Conservation (phyloP, 345 rosid genomes). For the Streptanthus diversifolius region DNA sequence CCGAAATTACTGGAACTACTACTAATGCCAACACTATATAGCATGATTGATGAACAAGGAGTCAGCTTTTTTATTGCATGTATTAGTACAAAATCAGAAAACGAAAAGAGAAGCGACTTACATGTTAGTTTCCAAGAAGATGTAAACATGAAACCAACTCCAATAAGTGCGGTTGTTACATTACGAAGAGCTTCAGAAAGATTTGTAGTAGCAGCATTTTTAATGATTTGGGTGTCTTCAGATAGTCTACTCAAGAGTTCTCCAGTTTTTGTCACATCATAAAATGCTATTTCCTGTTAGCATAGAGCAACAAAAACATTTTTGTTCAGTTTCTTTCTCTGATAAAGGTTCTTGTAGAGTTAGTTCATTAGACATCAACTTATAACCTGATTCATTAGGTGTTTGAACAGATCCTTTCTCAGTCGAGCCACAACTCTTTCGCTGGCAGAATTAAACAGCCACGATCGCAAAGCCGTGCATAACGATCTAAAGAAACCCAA, state of each 20-base stretch:
- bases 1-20: conserved; percentile 73
- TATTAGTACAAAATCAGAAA: background rate
- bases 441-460: conserved; percentile 59
- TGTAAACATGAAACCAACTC: conserved; percentile 62
- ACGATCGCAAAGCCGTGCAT: conserved; percentile 54
- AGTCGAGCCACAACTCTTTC: conserved; percentile 67
- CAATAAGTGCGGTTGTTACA: conserved; percentile 52
- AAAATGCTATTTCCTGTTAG: conserved; percentile 59
- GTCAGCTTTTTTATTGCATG: background rate
- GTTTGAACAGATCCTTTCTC: conserved; percentile 51
- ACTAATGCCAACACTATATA: conserved; percentile 74
- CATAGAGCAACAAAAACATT: background rate
- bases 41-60: conserved; percentile 1
- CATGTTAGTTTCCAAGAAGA: conserved; percentile 69
- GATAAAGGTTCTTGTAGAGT: background rate
- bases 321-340: background rate
- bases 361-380: background rate
- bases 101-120: conserved; percentile 18
- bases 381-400: conserved; percentile 52
- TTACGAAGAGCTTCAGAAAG: conserved; percentile 63
- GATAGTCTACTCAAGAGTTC: conserved; percentile 65
- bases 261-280: conserved; percentile 60
- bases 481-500: conserved; percentile 38
- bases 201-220: conserved; percentile 69
- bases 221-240: conserved; percentile 64